These are phyloP conservation scores for Alternaria gaisen DNA, from an alignment of 2,329 filamentous ascomycete species.

Conservation along the genomic window DNA sequence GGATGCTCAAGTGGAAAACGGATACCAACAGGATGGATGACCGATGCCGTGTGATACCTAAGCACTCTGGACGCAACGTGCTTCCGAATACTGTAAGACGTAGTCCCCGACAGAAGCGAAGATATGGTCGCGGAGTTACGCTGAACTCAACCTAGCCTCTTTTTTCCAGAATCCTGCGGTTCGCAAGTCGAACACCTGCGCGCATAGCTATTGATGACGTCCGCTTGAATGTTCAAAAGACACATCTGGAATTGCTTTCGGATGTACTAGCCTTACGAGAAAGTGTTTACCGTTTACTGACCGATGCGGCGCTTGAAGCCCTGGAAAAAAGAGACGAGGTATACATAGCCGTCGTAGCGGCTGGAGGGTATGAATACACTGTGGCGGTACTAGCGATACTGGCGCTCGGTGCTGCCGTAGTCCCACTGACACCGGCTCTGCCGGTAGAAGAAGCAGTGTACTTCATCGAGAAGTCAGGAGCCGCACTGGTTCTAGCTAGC, in stretches of 20 bases:
- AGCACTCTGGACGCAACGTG: constrained; percentile 37
- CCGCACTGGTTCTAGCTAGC: constrained; percentile 52
- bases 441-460: constrained; percentile 58
- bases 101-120: not conserved
- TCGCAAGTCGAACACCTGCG: constrained; percentile 47
- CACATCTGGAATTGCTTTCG: constrained; percentile 55
- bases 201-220: constrained; percentile 53
- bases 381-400: constrained; percentile 60
- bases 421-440: constrained; percentile 55
- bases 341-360: constrained; percentile 57
- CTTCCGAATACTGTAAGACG: constrained; percentile 44
- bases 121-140: not conserved
- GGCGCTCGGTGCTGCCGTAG: constrained; percentile 58
- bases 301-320: constrained; percentile 34
- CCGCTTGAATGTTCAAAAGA: constrained; percentile 48
- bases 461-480: constrained; percentile 53
- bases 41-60: constrained; percentile 36
- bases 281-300: constrained; percentile 44
- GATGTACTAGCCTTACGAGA: constrained; percentile 57
- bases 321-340: constrained; percentile 50
- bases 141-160: constrained; percentile 42
- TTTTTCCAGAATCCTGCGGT: constrained; percentile 54
- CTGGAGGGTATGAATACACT: constrained; percentile 59
- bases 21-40: constrained; percentile 34
- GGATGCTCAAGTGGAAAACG: not conserved